phyloP scores from a whole-genome alignment of 371 early-diverging fungal species.

The Fennellomyces sp. region DNA sequence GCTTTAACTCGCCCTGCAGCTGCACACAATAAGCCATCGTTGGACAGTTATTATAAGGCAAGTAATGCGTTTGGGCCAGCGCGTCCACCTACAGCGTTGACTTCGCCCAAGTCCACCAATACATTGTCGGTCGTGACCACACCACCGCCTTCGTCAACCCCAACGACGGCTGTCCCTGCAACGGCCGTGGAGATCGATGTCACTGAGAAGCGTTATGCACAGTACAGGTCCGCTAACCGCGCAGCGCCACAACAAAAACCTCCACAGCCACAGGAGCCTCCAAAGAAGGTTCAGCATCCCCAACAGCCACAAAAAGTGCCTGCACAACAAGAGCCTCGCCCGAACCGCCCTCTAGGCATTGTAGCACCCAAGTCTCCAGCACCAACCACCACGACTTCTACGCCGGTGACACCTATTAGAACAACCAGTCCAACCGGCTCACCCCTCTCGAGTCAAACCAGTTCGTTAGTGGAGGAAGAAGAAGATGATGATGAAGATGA shows the following conservation, averaged over 20 bases:
- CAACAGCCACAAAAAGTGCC: neutral
- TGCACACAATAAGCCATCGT: constrained; percentile 16
- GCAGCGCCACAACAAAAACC: constrained; percentile 3
- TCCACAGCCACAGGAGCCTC: constrained; percentile 14
- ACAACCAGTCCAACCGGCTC: constrained; percentile 11
- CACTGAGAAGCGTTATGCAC: constrained; percentile 2
- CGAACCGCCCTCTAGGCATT: neutral
- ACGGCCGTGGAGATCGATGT: constrained; percentile 7
- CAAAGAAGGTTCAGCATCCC: constrained; percentile 7
- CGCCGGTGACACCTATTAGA: constrained; percentile 1
- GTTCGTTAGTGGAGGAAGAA: constrained; percentile 4
- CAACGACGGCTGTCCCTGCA: neutral
- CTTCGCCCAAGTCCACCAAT: constrained; percentile 23
- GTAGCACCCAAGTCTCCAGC: constrained; percentile 5
- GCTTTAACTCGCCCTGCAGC: constrained; percentile 9
- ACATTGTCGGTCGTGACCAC: neutral
- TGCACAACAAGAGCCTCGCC: neutral
- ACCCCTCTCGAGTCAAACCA: neutral
- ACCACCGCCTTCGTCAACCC: neutral
- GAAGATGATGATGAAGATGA: constrained; percentile 8
- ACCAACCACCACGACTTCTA: constrained; percentile 9
- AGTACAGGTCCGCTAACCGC: neutral
- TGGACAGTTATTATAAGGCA: constrained; percentile 19
- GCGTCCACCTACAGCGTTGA: constrained; percentile 11
- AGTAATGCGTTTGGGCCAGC: constrained; percentile 14